Evolutionary conservation across 2,329 filamentous ascomycete genomes (phyloP), one percentile per base, ranked within the genome.

Genomic region (Emergomyces orientalis): DNA sequence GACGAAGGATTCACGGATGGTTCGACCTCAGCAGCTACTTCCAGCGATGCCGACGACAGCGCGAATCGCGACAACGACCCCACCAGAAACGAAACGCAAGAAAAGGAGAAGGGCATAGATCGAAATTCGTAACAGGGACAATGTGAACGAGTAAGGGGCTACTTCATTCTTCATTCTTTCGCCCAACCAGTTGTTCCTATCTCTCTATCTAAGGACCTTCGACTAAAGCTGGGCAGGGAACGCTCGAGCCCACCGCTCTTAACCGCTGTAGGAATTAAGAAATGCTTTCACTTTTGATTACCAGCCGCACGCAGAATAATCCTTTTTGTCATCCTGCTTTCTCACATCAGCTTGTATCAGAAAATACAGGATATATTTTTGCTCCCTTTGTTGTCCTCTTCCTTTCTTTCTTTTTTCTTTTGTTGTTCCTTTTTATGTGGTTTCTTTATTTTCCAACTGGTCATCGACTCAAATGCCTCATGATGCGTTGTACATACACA

Each of bases 1-100:
- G 71, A 68, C 65, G 64, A 66, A 60, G 67, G 63, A 41, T 66
- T 60, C 62, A 68, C 68, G 52, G 68, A 68, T 63, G 65, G 68
- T 14, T 66, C 65, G 30, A 67, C 65, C 5, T 67, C 68, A 34
- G 64, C 66, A 27, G 65, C 67, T 52, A 67, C 67, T 22, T 69
- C 68, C 14, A 62, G 63, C 60, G 66, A 66, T 52, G 62, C 51
- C 34, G 55, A 63, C 14, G 47, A 54, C 13, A 41, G 54, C n/a
- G 34, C 34, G 14, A 57, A 27, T 17, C 34, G 32, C 54, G 54
- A 27, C 54, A n/a, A 27, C n/a, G 4, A 13, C 27, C n/a, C 34
- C 54, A 39, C 34, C 54, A 27, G n/a, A 17, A 17, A 17, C 32
- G 34, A 57, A 9, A 17, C 32, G 22, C 34, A 41, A 27, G n/a